These are phyloP conservation scores for Aaosphaeria pasadenensis DNA, from an alignment of 2,329 filamentous ascomycete genomes.

Conservation along the genomic window DNA sequence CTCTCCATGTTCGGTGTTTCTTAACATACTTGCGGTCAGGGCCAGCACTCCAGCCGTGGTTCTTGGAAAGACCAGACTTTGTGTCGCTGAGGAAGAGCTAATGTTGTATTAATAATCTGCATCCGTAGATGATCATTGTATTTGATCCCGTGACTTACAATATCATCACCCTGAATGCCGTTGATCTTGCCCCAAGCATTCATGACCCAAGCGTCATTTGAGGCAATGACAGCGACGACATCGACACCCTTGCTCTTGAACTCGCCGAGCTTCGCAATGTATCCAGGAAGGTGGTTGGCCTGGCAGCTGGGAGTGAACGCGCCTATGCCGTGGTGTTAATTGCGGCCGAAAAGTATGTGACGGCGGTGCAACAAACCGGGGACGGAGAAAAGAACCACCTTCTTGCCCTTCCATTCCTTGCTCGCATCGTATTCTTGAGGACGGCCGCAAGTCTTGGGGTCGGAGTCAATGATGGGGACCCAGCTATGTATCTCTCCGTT, in stretches of 20 bases:
- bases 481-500: constrained; percentile 51
- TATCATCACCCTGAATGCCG: constrained; percentile 67
- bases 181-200: constrained; percentile 89
- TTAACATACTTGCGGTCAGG: constrained; percentile 61
- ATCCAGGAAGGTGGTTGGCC: constrained; percentile 75
- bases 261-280: constrained; percentile 67
- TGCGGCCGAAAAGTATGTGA: neutral
- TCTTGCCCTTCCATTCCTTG: constrained; percentile 70
- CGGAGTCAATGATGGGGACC: constrained; percentile 71
- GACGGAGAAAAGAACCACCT: constrained; percentile 67
- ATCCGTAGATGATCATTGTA: neutral
- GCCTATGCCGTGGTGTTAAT: constrained; percentile 39
- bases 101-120: neutral
- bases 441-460: constrained; percentile 73
- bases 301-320: constrained; percentile 89
- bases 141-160: constrained; percentile 43
- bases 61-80: constrained; percentile 71
- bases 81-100: constrained; percentile 75
- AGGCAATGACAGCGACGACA: constrained; percentile 74
- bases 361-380: constrained; percentile 50
- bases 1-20: neutral
- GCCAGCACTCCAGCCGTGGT: constrained; percentile 69
- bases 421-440: constrained; percentile 76
- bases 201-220: constrained; percentile 86
- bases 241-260: constrained; percentile 81